phyloP scores from a whole-genome alignment of 1,284 basidiomycete species.

The Trichosporon coremiiforme region DNA sequence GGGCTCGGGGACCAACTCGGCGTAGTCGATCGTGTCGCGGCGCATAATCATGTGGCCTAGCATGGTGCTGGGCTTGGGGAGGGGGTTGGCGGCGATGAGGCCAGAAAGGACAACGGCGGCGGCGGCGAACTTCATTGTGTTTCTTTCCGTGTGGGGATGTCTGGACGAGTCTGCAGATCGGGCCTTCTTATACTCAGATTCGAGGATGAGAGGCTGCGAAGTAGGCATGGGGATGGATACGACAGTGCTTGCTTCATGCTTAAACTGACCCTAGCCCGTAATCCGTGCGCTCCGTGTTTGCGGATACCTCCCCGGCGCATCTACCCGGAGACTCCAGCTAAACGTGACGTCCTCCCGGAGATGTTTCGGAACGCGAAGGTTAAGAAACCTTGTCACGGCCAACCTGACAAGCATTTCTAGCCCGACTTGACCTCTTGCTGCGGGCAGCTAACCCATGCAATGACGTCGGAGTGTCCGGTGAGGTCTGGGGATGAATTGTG shows the following conservation, averaged over 20 bases:
- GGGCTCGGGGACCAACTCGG: not conserved
- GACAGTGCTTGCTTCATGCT: not conserved
- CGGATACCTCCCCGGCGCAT: too few relatives aligned
- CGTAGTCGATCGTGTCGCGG: not conserved
- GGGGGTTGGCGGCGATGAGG: conserved; percentile 1
- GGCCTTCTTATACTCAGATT: not conserved
- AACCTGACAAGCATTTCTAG: not conserved
- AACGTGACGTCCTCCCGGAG: too few relatives aligned
- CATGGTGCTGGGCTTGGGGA: not conserved
- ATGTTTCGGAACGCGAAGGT: not conserved
- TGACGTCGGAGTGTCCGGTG: not conserved
- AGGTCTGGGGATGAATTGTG: not conserved
- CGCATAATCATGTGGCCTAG: not conserved
- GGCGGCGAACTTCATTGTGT: conserved; percentile 3
- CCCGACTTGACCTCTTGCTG: not conserved
- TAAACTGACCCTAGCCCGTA: not conserved
- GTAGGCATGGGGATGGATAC: not conserved
- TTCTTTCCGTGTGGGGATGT: not conserved
- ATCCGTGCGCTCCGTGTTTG: too few relatives aligned
- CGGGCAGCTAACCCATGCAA: not conserved
- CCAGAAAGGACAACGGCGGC: not conserved
- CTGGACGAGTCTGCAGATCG: too few relatives aligned
- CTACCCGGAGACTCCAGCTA: too few relatives aligned
- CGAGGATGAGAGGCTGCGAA: too few relatives aligned
- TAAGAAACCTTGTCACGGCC: not conserved